Base-by-base conservation (phyloP, 768 basidiomycete species). In the Lentinula detonsa region DNA sequence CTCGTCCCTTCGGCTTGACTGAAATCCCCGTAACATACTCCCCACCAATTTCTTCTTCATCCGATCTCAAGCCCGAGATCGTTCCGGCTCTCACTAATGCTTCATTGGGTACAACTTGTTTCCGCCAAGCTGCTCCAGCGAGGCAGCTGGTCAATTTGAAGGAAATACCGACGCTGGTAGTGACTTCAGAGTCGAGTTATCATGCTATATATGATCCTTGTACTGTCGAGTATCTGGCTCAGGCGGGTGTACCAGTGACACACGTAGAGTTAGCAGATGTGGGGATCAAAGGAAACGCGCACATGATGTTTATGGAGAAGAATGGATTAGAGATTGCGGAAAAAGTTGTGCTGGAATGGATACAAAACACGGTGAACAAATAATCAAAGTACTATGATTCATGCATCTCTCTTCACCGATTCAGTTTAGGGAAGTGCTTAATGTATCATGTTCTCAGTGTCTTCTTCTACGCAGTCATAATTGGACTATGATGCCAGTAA, bases 271-370 rank as follows among this genome's bases (percentile, higher is more conserved):
- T 77, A 40, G 68, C 65, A 31, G 64, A 63, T 48, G 52, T 72
- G 1, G 76, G 76, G 16, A 73, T 77, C 28, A 61, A 53, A 59
- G 76, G 76, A 35, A 77, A 77, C 51, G 76, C 68, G 13, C 76
- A 77, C 59, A 72, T 77, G 72, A 68, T 77, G 52, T 75, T 77
- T 62, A 76, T 77, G 75, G 76, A 77, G 50, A 69, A 70, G 39
- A 76, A 77, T 60, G 69, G 67, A 10, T 62, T 73, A 37, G 69
- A 71, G 45, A 74, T 77, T 42, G 75, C 66, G 11, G 69, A 64
- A 1, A 9, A 65, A 15, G 73, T 75, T 4, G 69, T 77, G 18
- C 62, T 69, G 39, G 66, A 68, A 6, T 77, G 76, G 76, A 67
- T 77, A 35, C 40, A 62, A 23, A 52, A 59, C 37, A 49, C 49